Percentiles rank a stretch among this genome's conserved stretches.
Evolutionary conservation across 306 rosid species (phyloP).

Genomic region (Gynostemma pentaphyllum): DNA sequence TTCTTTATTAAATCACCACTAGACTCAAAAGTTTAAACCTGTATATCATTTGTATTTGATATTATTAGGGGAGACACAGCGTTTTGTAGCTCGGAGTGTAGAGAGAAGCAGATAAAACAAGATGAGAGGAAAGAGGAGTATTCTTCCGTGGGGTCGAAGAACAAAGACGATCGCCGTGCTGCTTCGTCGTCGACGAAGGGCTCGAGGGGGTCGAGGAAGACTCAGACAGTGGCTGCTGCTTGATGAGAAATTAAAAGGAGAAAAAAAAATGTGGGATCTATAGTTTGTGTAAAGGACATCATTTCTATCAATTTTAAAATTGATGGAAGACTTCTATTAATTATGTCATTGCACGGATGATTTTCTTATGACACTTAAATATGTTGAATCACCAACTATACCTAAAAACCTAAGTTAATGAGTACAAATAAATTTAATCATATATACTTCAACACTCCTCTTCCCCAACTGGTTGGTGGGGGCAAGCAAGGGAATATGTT

Average conservation of each 20-base stretch:
- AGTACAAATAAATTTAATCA: no score
- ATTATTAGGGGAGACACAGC: slow-evolving; percentile 97
- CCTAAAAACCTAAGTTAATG: no score
- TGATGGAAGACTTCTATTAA: no score
- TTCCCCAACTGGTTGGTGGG: not conserved
- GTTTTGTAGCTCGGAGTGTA: slow-evolving; percentile 86
- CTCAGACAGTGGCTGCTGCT: not conserved
- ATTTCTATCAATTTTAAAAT: no score
- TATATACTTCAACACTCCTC: no score
- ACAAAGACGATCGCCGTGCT: not conserved
- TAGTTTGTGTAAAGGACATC: not conserved
- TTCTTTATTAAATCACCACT: no score
- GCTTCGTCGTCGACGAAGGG: not conserved
- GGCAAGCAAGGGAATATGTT: no score
- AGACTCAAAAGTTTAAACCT: no score
- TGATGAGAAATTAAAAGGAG: not conserved
- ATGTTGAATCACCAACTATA: no score
- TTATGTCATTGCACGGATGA: no score
- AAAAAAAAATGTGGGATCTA: not conserved
- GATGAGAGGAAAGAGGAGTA: slow-evolving; percentile 45
- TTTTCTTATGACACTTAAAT: no score
- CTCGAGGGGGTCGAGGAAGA: slow-evolving; percentile 1
- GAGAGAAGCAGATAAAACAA: slow-evolving; percentile 68
- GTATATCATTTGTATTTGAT: no score
- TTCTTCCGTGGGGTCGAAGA: not conserved